Evolutionary conservation across 2,329 filamentous ascomycete genomes (phyloP).

Genomic region (Colletotrichum noveboracense): DNA sequence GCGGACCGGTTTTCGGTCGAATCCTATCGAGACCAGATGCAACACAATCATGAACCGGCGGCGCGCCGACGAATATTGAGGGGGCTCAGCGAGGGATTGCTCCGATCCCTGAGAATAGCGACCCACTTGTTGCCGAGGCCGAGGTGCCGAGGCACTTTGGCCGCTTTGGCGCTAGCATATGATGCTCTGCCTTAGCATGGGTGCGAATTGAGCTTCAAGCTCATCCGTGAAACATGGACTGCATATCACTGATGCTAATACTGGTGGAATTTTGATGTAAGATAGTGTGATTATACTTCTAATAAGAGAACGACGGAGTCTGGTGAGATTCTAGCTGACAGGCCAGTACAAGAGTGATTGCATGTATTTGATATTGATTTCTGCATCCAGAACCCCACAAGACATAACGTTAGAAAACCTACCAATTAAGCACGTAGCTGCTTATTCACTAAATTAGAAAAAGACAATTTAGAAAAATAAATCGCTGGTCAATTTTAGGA

Average conservation of each 20-base stretch:
- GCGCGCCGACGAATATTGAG: background rate
- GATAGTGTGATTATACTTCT: background rate
- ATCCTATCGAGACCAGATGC: background rate
- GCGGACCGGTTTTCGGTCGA: background rate
- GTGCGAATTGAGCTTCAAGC: background rate
- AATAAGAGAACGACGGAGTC: background rate
- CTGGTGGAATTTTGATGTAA: background rate
- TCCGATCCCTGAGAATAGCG: background rate
- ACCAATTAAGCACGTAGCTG: background rate
- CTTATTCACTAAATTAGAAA: background rate
- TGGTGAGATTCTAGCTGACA: background rate
- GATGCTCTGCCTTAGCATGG: background rate
- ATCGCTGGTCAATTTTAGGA: background rate
- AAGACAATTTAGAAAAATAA: background rate
- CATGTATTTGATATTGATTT: background rate
- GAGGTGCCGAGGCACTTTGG: slow-evolving; percentile 11
- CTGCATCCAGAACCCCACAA: background rate
- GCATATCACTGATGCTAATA: background rate
- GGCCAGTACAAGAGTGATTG: background rate
- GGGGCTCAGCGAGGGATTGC: background rate
- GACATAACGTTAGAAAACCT: background rate
- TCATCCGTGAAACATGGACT: background rate
- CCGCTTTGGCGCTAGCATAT: background rate
- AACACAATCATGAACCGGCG: background rate
- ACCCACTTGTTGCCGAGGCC: slow-evolving; percentile 2